A percentile compares a stretch with the other conserved stretches of the same genome.
Conservation (phyloP, 2,329 filamentous ascomycete species). For the Beauveria sp. region DNA sequence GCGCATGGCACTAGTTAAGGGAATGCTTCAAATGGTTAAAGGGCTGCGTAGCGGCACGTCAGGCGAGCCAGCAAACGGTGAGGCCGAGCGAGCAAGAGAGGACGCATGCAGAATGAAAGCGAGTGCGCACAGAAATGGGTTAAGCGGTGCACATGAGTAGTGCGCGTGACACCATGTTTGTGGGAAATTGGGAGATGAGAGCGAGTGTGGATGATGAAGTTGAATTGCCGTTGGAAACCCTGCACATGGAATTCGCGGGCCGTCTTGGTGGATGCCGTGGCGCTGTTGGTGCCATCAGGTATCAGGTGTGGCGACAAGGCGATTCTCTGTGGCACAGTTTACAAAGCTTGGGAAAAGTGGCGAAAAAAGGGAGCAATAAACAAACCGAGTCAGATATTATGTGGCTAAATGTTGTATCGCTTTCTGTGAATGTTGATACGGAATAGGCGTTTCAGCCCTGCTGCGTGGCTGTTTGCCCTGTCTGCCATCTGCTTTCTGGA, state of each 20-base stretch:
- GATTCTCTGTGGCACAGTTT: neutral
- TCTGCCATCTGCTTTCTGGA: no score
- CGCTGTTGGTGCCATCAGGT: neutral
- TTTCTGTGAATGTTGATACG: no score
- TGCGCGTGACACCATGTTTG: constrained; percentile 4
- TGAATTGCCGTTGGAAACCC: neutral
- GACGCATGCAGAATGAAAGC: neutral
- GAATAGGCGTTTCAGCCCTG: no score
- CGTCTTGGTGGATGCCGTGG: neutral
- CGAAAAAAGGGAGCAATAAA: no score
- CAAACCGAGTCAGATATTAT: no score
- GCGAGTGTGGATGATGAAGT: neutral
- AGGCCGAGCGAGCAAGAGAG: neutral
- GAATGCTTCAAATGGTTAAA: neutral
- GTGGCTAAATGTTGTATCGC: no score
- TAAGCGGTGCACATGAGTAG: neutral
- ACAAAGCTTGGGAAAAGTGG: no score
- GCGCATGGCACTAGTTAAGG: neutral
- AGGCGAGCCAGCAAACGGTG: neutral
- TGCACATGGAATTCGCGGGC: neutral
- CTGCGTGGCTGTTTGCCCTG: no score
- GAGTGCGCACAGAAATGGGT: neutral
- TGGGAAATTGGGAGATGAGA: neutral
- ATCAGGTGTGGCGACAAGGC: neutral
- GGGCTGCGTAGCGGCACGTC: neutral